Evolutionary conservation across 108 stramenopile genomes (phyloP), one percentile per base, ranked within the genome.

Genomic region (Aureococcus anophagefferens): DNA sequence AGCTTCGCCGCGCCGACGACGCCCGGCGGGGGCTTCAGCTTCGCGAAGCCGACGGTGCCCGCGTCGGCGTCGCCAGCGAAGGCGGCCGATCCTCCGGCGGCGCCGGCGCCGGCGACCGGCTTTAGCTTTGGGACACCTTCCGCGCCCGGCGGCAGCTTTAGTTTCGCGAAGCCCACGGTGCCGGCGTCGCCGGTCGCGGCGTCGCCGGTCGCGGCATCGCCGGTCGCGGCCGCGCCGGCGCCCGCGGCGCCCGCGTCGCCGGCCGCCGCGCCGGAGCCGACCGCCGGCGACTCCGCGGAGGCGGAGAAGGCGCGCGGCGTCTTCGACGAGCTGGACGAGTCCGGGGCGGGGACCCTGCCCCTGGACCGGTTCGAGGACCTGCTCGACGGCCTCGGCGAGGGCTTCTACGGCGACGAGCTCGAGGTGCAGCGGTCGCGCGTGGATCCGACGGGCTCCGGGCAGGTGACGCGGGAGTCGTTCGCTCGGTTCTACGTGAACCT

Each of bases 321-420:
- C 11, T 90, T 89, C 72, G 84, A 88, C 33, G n/a, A 30, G 25
- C 64, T 89, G 44, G 88, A 85, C 73, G 51, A 70, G 9, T 75
- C 74, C 33, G 79, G 68, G n/a, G 64, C 71, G 33, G 84, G 82
- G 21, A 62, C 36, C 30, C 36, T 93, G 3, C 89, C 88, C 9
- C 29, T 72, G 4, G 69, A 76, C 4, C 70, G 72, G 15, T 84
- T 93, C 62, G 88, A 88, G 68, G 83, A 77, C 16, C 51, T 93
- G n/a, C 64, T 88, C 5, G 90, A 89, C 46, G 86, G 82, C 35
- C 72, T 91, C 44, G 51, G 51, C 51, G 51, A 59, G 25, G 90
- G 89, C 44, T 91, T 93, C 72, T 80, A 89, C 76, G 92, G 92
- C 4, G 89, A 89, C 28, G 92, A 91, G 69, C 65, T 82, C 28